Evolutionary conservation across 495 filamentous ascomycete genomes (phyloP).

Genomic region (Penicillium soppii): DNA sequence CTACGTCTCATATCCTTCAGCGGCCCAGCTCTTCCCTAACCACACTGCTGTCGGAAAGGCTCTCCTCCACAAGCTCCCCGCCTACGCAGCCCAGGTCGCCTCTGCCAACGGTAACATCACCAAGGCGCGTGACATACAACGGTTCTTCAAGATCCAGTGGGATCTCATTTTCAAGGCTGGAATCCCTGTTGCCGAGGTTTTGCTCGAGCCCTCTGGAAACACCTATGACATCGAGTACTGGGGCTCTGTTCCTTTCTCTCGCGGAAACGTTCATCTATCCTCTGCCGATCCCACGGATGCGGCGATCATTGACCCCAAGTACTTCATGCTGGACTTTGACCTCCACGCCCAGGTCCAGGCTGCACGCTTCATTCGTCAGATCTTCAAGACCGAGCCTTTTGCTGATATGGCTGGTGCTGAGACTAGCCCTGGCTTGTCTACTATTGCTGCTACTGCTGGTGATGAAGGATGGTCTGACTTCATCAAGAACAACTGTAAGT

Average conservation of each 20-base stretch:
- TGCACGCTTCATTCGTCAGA: conserved; percentile 28
- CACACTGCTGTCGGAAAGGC: conserved; percentile 12
- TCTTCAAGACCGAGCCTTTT: conserved; percentile 22
- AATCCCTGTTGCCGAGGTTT: conserved; percentile 42
- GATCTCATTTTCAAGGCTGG: conserved; percentile 31
- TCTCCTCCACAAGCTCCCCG: conserved; percentile 17
- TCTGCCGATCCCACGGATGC: conserved; percentile 29
- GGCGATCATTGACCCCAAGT: conserved; percentile 55
- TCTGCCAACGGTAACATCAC: conserved; percentile 20
- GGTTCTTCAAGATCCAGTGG: conserved; percentile 26
- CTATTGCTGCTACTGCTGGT: conserved; percentile 12
- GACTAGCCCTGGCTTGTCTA: conserved; percentile 18
- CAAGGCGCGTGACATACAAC: conserved; percentile 12
- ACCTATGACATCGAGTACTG: conserved; percentile 39
- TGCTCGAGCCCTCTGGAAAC: conserved; percentile 26
- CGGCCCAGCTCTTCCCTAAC: conserved; percentile 16
- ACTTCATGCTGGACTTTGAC: conserved; percentile 53
- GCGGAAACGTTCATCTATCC: conserved; percentile 57
- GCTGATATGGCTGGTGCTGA: conserved; percentile 16
- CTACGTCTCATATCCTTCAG: conserved; percentile 21
- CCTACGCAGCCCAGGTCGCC: conserved; percentile 18
- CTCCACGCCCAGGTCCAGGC: conserved; percentile 31
- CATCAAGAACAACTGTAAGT: conserved; percentile 30
- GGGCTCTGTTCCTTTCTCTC: conserved; percentile 48
- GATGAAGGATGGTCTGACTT: conserved; percentile 27